Conservation (phyloP, 1,284 basidiomycete genomes). For the Sporisorium graminicola region DNA sequence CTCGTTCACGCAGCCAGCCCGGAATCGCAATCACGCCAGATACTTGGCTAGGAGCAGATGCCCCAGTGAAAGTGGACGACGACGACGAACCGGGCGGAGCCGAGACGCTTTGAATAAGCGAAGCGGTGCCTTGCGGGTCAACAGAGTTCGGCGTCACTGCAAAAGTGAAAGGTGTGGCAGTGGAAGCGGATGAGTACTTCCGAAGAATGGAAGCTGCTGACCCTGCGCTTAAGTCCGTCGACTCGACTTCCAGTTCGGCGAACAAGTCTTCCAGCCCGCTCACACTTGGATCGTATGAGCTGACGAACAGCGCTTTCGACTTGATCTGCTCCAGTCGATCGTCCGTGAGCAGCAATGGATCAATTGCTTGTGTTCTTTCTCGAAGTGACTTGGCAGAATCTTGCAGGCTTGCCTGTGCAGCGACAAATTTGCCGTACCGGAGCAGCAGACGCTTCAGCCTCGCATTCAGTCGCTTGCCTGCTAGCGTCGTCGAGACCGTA, state of each 20-base stretch:
- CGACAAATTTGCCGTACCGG: conserved; percentile 40
- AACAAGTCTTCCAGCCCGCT: conserved; percentile 23
- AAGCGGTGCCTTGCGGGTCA: conserved; percentile 34
- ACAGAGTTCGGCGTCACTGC: conserved; percentile 20
- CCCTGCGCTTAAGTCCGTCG: not conserved
- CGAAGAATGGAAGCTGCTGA: conserved; percentile 8
- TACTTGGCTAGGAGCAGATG: conserved; percentile 28
- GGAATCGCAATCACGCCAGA: conserved; percentile 83
- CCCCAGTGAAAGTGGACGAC: conserved; percentile 20
- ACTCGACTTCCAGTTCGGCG: conserved; percentile 17
- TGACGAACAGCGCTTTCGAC: conserved; percentile 58
- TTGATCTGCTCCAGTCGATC: conserved; percentile 59
- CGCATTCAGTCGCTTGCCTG: conserved; percentile 36
- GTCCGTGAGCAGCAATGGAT: conserved; percentile 35
- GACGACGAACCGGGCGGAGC: conserved; percentile 9
- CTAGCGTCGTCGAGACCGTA: conserved; percentile 42
- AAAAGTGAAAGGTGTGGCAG: conserved; percentile 40
- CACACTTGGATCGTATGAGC: conserved; percentile 20
- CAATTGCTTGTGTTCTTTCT: conserved; percentile 25
- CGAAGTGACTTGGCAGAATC: conserved; percentile 20
- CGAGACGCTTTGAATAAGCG: conserved; percentile 32
- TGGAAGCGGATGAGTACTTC: conserved; percentile 20
- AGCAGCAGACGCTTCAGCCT: conserved; percentile 44
- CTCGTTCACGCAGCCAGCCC: conserved; percentile 92
- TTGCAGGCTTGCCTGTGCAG: conserved; percentile 40